Conservation (phyloP, 257 asterid genomes). For the Oldenlandia corymbosa region DNA sequence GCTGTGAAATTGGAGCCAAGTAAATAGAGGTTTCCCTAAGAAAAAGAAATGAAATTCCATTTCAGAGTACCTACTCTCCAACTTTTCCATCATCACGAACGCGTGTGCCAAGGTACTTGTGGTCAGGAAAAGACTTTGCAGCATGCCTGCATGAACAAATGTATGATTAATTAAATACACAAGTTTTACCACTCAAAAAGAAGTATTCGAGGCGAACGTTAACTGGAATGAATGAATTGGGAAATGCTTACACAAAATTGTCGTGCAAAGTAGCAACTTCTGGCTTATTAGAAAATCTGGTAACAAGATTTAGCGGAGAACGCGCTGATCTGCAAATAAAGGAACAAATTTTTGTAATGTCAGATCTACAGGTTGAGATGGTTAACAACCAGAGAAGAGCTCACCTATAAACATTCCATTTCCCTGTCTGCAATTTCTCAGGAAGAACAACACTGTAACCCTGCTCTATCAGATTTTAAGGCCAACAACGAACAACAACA, state of each 20-base stretch:
- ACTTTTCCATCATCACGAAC: conserved; percentile 53
- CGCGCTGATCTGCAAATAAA: conserved; percentile 36
- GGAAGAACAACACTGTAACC: conserved; percentile 67
- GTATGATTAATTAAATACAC: not conserved
- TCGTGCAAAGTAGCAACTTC: conserved; percentile 63
- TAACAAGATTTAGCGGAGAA: conserved; percentile 49
- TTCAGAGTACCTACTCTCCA: conserved; percentile 48
- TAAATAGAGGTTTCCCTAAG: not conserved
- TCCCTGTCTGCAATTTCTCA: conserved; percentile 58
- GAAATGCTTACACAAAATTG: conserved; percentile 51
- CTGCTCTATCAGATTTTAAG: conserved; percentile 36
- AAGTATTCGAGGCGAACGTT: not conserved
- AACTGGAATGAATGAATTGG: not conserved
- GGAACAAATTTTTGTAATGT: not conserved
- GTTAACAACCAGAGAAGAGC: not conserved
- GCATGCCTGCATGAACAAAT: conserved; percentile 34
- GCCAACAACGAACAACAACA: conserved; percentile 1
- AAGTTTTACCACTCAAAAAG: not conserved
- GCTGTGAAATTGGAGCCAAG: conserved; percentile 18
- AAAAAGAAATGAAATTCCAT: not conserved
- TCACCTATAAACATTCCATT: conserved; percentile 70
- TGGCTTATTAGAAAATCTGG: conserved; percentile 50
- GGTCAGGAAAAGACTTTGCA: conserved; percentile 32
- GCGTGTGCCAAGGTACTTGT: conserved; percentile 58
- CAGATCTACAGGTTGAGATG: not conserved